Conservation (phyloP, 202 grass and related monocot species). For the Schoenoplectus tabernaemontani region DNA sequence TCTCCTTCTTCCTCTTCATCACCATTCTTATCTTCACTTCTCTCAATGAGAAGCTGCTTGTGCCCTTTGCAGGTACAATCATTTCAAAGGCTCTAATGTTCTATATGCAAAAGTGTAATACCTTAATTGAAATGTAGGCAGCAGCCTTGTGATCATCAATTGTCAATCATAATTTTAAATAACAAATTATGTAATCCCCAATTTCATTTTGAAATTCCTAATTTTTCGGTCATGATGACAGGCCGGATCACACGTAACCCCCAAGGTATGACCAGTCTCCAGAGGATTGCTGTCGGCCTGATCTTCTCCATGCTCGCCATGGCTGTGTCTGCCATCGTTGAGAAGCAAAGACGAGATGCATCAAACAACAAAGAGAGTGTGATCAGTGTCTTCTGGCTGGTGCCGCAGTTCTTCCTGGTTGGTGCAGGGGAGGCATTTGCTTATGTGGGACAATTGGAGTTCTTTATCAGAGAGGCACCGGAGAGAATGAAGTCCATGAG, state of each 20-base stretch:
- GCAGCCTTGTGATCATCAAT: too few species aligned
- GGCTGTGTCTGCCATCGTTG: constrained; percentile 50
- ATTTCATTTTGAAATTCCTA: background rate
- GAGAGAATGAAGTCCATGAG: constrained; percentile 98
- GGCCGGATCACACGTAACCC: constrained; percentile 40
- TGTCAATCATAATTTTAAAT: background rate
- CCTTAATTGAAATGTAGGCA: too few species aligned
- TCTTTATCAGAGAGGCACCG: constrained; percentile 86
- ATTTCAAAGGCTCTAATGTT: background rate
- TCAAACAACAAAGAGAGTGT: background rate
- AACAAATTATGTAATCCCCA: background rate
- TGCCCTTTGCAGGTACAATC: constrained; percentile 46
- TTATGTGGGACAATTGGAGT: constrained; percentile 91
- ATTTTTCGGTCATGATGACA: background rate
- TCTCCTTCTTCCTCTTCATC: constrained; percentile 92
- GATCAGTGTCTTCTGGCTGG: constrained; percentile 82
- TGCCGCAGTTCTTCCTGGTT: constrained; percentile 85
- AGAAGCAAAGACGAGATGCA: constrained; percentile 44
- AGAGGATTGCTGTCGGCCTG: constrained; percentile 60
- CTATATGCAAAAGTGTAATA: too few species aligned
- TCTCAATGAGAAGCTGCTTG: constrained; percentile 82
- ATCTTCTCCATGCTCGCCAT: constrained; percentile 54
- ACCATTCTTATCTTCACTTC: constrained; percentile 92
- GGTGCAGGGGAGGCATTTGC: constrained; percentile 89
- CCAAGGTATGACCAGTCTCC: constrained; percentile 81